These are phyloP conservation scores for Cantharellus cinnabarinus DNA, from an alignment of 768 basidiomycete species.

Conservation along the genomic window DNA sequence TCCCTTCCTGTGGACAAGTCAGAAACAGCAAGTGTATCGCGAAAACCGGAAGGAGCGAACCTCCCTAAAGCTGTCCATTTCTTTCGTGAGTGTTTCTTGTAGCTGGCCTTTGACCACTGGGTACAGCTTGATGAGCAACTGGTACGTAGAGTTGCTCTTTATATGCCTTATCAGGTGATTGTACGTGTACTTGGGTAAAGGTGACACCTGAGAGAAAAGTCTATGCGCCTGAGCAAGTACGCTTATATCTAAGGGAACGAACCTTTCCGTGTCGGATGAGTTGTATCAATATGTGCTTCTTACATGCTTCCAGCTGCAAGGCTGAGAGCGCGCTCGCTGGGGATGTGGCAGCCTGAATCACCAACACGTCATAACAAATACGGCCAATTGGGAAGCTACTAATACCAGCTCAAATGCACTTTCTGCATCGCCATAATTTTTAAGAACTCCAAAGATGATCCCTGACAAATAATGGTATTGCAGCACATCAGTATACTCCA, in stretches of 20 bases:
- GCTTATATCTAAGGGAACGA: slow-evolving; percentile 1
- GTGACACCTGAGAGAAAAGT: slow-evolving; percentile 13
- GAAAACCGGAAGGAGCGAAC: slow-evolving; percentile 20
- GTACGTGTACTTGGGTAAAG: slow-evolving; percentile 57
- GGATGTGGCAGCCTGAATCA: slow-evolving; percentile 24
- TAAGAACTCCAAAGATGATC: slow-evolving; percentile 40
- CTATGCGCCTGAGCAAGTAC: slow-evolving; percentile 13
- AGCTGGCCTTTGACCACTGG: slow-evolving; percentile 22
- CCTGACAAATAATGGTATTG: slow-evolving; percentile 75
- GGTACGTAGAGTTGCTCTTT: slow-evolving; percentile 43
- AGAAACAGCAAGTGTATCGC: neutral
- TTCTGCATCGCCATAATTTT: slow-evolving; percentile 46
- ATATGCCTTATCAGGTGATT: slow-evolving; percentile 34
- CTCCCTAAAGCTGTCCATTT: slow-evolving; percentile 28
- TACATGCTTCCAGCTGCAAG: slow-evolving; percentile 69
- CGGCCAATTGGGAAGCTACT: slow-evolving; percentile 17
- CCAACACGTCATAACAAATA: neutral
- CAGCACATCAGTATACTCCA: slow-evolving; percentile 61
- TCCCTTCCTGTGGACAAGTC: slow-evolving; percentile 34
- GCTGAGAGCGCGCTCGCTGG: slow-evolving; percentile 29
- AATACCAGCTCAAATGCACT: slow-evolving; percentile 64
- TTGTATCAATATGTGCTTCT: slow-evolving; percentile 65
- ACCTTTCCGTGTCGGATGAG: slow-evolving; percentile 62
- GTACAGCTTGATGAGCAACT: slow-evolving; percentile 41
- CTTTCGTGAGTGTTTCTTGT: slow-evolving; percentile 30